These are phyloP conservation scores for Solanum commersonii DNA, from an alignment of 257 asterid genomes.

Conservation along the genomic window DNA sequence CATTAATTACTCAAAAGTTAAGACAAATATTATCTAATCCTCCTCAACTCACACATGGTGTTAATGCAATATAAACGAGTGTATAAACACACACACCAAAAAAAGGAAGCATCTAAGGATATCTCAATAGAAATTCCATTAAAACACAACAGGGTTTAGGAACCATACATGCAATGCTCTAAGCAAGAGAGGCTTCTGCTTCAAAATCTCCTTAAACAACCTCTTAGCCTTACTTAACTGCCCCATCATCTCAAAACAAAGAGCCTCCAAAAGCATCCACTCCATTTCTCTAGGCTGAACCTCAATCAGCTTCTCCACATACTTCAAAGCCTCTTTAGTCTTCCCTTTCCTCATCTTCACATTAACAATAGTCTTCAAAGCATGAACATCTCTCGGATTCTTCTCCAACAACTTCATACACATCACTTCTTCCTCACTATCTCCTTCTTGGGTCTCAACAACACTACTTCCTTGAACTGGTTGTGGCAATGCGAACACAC, in stretches of 20 bases:
- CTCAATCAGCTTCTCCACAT: conserved; percentile 64
- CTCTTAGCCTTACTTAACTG: conserved; percentile 63
- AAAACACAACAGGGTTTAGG: not conserved
- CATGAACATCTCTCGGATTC: conserved; percentile 43
- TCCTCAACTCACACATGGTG: not conserved
- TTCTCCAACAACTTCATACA: conserved; percentile 42
- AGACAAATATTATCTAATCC: not conserved
- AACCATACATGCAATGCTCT: conserved; percentile 85
- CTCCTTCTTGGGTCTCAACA: conserved; percentile 19
- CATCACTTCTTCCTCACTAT: conserved; percentile 47
- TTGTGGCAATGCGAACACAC: conserved; percentile 30
- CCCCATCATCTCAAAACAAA: conserved; percentile 83
- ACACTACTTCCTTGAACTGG: conserved; percentile 41
- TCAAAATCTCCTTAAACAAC: conserved; percentile 58
- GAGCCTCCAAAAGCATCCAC: conserved; percentile 93
- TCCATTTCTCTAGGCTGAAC: conserved; percentile 71
- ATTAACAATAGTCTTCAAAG: conserved; percentile 60
- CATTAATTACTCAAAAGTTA: not conserved
- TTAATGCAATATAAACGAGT: not conserved
- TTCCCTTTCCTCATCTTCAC: conserved; percentile 78
- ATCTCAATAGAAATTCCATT: not conserved
- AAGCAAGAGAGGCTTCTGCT: conserved; percentile 70
- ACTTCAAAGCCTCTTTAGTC: conserved; percentile 49
- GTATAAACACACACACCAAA: not conserved
- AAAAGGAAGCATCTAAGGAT: not conserved